Evolutionary conservation across 305 asterid species (phyloP).

Genomic region (Solanum chacoense): DNA sequence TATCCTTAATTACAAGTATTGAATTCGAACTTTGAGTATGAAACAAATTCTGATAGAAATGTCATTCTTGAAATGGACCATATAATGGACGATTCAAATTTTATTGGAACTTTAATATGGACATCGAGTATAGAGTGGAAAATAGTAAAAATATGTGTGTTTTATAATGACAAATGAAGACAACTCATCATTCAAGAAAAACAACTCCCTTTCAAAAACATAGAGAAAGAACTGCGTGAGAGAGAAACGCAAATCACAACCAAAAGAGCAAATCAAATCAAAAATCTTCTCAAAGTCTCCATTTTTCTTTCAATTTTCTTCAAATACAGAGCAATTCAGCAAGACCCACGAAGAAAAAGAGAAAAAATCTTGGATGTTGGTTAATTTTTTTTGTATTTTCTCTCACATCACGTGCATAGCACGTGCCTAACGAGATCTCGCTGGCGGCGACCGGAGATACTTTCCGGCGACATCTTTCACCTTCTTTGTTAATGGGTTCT

Average conservation of each 20-base stretch:
- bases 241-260: not conserved
- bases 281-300: not conserved
- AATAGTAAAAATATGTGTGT: no score
- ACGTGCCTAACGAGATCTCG: not conserved
- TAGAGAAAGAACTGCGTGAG: not conserved
- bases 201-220: not conserved
- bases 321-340: not conserved
- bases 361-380: not conserved
- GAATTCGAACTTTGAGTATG: no score
- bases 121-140: not conserved
- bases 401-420: not conserved
- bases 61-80: fast-evolving
- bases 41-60: fast-evolving
- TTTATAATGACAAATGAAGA: not conserved
- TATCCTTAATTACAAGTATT: not conserved
- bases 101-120: not conserved
- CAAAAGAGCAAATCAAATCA: not conserved
- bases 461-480: not conserved
- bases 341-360: not conserved
- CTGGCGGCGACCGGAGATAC: not conserved
- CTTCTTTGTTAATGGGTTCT: constrained; percentile 32
- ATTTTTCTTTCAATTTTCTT: not conserved
- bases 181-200: not conserved
- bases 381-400: not conserved
- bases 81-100: fast-evolving